phyloP scores from a whole-genome alignment of 1,284 basidiomycete genomes.

The Mycosarcoma mackinlayi region DNA sequence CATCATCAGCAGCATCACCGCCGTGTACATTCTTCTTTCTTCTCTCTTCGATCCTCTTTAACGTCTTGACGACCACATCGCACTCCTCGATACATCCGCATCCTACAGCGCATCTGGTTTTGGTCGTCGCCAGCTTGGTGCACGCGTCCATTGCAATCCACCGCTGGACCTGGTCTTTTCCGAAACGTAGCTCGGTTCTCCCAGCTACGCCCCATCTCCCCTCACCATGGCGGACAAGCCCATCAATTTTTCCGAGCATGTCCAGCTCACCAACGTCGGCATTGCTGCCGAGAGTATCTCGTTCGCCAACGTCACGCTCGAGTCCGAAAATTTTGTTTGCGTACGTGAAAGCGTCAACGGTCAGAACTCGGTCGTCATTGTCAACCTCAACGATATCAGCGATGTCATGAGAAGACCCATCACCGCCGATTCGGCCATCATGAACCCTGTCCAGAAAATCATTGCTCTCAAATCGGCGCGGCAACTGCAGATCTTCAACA shows the following conservation, averaged over 20 bases:
- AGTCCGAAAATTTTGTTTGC: conserved; percentile 97
- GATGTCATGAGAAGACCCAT: conserved; percentile 86
- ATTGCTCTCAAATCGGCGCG: conserved; percentile 84
- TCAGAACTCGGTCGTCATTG: conserved; percentile 65
- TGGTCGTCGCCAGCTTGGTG: conserved; percentile 8
- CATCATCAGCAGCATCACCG: conserved; percentile 14
- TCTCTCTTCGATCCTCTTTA: too few relatives aligned
- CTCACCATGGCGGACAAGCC: conserved; percentile 66
- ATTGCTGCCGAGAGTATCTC: conserved; percentile 96
- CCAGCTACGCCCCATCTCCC: conserved; percentile 7
- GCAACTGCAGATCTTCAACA: conserved; percentile 98
- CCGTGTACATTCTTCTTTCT: conserved; percentile 33
- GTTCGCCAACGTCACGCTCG: conserved; percentile 94
- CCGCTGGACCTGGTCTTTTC: background rate
- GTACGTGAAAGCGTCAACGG: conserved; percentile 75
- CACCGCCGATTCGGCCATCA: conserved; percentile 96
- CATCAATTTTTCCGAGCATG: conserved; percentile 63
- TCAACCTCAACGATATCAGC: conserved; percentile 65
- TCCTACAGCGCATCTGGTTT: conserved; percentile 1
- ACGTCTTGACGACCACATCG: conserved; percentile 8
- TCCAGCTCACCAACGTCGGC: conserved; percentile 92
- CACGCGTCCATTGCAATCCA: conserved; percentile 5
- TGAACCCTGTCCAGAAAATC: conserved; percentile 97
- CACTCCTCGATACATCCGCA: conserved; percentile 16
- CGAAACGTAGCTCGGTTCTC: conserved; percentile 15